Evolutionary conservation across 441 rosid genomes (phyloP), one percentile per base, ranked within the genome.

Genomic region (Manihot esculenta): DNA sequence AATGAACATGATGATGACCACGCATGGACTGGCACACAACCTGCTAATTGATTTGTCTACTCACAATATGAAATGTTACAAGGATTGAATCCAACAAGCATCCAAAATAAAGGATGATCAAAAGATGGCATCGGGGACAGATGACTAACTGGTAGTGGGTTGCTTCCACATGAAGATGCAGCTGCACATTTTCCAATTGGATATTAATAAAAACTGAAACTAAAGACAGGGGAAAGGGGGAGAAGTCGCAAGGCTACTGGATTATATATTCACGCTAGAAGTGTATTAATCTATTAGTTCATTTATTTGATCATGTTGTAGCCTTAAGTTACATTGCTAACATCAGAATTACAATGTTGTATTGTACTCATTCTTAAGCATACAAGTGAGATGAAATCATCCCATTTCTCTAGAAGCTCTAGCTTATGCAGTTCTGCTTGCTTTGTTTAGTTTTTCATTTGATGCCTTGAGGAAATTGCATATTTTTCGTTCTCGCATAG

Each of bases 21-120:
- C 20, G 64, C 83, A 3, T 91, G 98, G 98, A 86, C 66, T 8
- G 80, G 89, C 30, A 74, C 88, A 27, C 91, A 80, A 71, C 90
- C 97, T 27, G 92, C 78, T 18, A 54, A 80, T 51, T 93, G 88
- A 91, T 71, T 41, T 18, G 53, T 24, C 2, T 13, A 8, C 68
- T 47, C 10, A 14, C 21, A 21, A 45, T 50, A 57, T 13, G 17
- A 26, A 80, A 23, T 41, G 8, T 18, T 50, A 8, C 15, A 38
- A 10, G 24, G 30, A 59, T 59, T 14, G 38, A 41, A 27, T 38
- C 35, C 38, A 66, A 27, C 17, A 21, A 27, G 17, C 27, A 42
- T 61, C 33, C 35, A 12, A 54, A 33, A 50, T 61, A 38, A 70
- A 24, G 62, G 62, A 68, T 55, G 51, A 38, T 41, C 62, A 17